phyloP scores from a whole-genome alignment of 768 basidiomycete species.

The Gautieria morchelliformis region DNA sequence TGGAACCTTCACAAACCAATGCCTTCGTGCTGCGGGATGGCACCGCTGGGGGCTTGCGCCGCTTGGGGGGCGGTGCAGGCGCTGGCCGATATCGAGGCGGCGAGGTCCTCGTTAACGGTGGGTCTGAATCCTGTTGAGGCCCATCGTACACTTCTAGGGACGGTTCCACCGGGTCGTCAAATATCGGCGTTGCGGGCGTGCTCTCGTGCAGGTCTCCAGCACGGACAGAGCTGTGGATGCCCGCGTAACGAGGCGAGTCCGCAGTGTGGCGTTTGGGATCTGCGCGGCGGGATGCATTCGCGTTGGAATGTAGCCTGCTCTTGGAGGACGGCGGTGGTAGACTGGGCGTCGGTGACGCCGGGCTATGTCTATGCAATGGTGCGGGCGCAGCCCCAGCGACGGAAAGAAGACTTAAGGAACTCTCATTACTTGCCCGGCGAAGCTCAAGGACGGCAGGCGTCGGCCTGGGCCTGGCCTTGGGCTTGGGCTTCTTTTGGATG shows the following conservation, averaged over 20 bases:
- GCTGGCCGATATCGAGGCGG: constrained; percentile 9
- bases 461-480: constrained; percentile 21
- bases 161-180: not conserved
- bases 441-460: constrained; percentile 26
- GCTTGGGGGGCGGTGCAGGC: constrained; percentile 23
- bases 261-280: not conserved
- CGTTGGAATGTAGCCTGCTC: not conserved
- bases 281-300: not conserved
- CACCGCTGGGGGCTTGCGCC: constrained; percentile 64
- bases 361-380: constrained; percentile 11
- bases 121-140: not conserved
- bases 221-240: not conserved
- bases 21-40: constrained; percentile 23
- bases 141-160: not conserved
- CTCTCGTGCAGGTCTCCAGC: not conserved
- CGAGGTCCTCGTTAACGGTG: constrained; percentile 4
- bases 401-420: constrained; percentile 20
- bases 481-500: constrained; percentile 25
- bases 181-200: not conserved
- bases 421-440: constrained; percentile 22
- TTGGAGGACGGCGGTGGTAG: constrained; percentile 12
- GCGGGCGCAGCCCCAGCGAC: constrained; percentile 6
- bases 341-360: constrained; percentile 13
- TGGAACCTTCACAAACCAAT: constrained; percentile 22
- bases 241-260: not conserved